Percentiles rank a stretch among this genome's conserved stretches.
Evolutionary conservation across 2,329 filamentous ascomycete species (phyloP).

Genomic region (Claviceps sp.): DNA sequence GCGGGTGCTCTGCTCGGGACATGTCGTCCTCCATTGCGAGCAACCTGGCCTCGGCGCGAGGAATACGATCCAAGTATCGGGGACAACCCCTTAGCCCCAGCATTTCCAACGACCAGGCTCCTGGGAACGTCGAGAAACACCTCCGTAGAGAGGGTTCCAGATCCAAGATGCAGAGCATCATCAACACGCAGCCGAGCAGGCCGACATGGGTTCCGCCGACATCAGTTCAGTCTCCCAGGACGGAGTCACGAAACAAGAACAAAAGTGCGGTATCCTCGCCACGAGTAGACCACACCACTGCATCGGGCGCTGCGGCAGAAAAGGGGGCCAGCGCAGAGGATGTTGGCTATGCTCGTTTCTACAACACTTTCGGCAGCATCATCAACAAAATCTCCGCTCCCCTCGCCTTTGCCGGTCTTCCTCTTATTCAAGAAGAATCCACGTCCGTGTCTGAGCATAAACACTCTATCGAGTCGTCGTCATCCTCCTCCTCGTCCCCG

Average conservation of each 20-base stretch:
- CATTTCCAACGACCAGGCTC: conserved; percentile 59
- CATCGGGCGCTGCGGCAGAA: conserved; percentile 4
- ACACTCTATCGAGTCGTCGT: background rate
- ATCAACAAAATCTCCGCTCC: conserved; percentile 84
- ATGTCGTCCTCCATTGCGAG: conserved; percentile 74
- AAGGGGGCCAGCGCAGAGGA: conserved; percentile 31
- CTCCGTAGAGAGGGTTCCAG: conserved; percentile 36
- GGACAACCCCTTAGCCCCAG: conserved; percentile 58
- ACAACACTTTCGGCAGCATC: conserved; percentile 78
- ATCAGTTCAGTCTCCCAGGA: conserved; percentile 10
- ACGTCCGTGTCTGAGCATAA: conserved; percentile 6
- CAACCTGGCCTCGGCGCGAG: conserved; percentile 74
- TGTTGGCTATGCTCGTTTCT: conserved; percentile 81
- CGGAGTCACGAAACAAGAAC: conserved; percentile 15
- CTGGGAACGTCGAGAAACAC: conserved; percentile 52
- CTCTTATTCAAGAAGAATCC: conserved; percentile 47
- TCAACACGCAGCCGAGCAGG: conserved; percentile 37
- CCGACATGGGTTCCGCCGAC: conserved; percentile 39
- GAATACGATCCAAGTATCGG: conserved; percentile 54
- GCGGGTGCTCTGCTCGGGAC: conserved; percentile 48
- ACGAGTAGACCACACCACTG: conserved; percentile 11
- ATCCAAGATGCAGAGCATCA: conserved; percentile 42
- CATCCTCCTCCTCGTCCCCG: conserved; percentile 22
- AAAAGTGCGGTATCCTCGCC: conserved; percentile 12
- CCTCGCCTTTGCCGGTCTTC: conserved; percentile 83